Base-by-base conservation (phyloP, 2,329 filamentous ascomycete species). In the Metarhizium album region DNA sequence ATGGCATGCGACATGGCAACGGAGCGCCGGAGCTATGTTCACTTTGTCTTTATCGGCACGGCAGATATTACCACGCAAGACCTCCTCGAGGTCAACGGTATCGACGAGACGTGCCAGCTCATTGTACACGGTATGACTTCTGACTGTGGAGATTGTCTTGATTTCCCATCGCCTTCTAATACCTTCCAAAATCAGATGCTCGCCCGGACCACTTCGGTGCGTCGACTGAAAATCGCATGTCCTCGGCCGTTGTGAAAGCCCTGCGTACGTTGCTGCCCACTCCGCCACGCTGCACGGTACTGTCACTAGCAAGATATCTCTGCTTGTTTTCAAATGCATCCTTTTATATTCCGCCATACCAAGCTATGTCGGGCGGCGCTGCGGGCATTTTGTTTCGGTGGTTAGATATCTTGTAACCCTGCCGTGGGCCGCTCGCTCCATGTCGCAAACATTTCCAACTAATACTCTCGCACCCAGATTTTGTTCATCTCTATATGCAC, bases 1-100 rank as follows among this genome's bases (percentile, higher is more conserved):
- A 73, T 95, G 62, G 88, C 90, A 5, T 97, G 93, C 66, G 80
- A 87, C 59, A 96, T 96, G 90, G 83, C 83, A 6, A 66, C 66
- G 22, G 76, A 82, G 65, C 74, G 78, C 51, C 74, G 78, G 52
- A 95, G 82, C 60, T 76, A 82, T 55, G 89, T 96, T 8, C 91
- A 97, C 64, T 84, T 95, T 62, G 84, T 80, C 0, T 68, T 97
- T 3, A 77, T 94, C 69, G 85, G 90, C 47, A 77, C 84, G 53
- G 84, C 83, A 53, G 78, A 83, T 13, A 77, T 95, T 47, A 70
- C 79, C 0, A 67, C 94, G 47, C 75, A 82, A 14, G 79, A 86
- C 33, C 72, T 97, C 31, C 74, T 84, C 58, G 73, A 80, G 48
- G 74, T 95, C 53, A 96, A 96, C 64, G 88, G 89, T 31, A 76